phyloP scores from a whole-genome alignment of 2,329 filamentous ascomycete species.

The Scytalidium lignicola region DNA sequence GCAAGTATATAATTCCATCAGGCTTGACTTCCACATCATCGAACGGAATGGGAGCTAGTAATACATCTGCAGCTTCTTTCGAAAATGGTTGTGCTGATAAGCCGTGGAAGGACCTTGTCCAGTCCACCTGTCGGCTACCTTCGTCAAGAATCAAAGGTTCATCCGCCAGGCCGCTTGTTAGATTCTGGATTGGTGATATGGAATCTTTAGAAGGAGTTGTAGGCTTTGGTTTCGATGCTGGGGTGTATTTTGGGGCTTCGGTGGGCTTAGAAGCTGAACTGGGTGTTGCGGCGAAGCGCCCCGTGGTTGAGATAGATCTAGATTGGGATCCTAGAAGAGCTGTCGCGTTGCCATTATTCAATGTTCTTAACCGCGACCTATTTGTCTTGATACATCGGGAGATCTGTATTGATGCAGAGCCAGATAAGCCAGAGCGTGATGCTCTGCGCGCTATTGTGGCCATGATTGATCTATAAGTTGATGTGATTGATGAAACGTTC shows the following conservation, averaged over 20 bases:
- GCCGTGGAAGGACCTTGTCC: constrained; percentile 68
- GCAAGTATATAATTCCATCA: constrained; percentile 91
- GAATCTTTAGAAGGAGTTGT: constrained; percentile 59
- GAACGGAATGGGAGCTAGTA: constrained; percentile 58
- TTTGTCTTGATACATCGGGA: constrained; percentile 5
- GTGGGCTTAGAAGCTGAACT: constrained; percentile 6
- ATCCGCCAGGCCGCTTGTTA: constrained; percentile 46
- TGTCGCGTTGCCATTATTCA: background rate
- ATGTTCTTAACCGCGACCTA: background rate
- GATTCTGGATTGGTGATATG: constrained; percentile 28
- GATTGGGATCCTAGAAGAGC: background rate
- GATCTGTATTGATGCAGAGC: constrained; percentile 7
- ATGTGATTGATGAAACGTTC: constrained; percentile 5
- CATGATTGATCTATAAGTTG: constrained; percentile 11
- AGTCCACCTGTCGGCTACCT: constrained; percentile 56
- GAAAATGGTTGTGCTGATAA: constrained; percentile 60
- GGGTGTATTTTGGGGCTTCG: constrained; percentile 7
- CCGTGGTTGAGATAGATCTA: constrained; percentile 18
- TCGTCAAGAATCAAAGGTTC: constrained; percentile 42
- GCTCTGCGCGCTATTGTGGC: constrained; percentile 16
- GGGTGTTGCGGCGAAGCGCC: constrained; percentile 7
- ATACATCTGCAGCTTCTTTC: constrained; percentile 54
- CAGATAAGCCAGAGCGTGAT: constrained; percentile 16
- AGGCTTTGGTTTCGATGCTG: constrained; percentile 75
- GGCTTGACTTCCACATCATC: constrained; percentile 95